Conservation (phyloP, 352 stramenopile genomes). For the Pythium rishiriense region DNA sequence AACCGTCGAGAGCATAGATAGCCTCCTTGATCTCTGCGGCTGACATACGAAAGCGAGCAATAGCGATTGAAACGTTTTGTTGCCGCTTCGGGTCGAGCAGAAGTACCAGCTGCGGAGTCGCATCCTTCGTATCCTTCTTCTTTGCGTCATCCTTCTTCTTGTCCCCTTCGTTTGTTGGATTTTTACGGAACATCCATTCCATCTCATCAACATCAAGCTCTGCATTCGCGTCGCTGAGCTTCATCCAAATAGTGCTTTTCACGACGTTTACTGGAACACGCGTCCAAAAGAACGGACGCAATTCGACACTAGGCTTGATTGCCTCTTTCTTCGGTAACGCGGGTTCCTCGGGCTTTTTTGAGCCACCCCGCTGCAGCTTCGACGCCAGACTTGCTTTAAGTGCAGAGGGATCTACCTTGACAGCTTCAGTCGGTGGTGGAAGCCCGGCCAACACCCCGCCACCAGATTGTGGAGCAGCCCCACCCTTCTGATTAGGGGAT, state of each 20-base stretch:
- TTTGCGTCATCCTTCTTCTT: constrained; percentile 77
- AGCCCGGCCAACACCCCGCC: constrained; percentile 54
- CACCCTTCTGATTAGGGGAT: constrained; percentile 64
- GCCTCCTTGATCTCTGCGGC: constrained; percentile 82
- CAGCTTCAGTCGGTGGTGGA: constrained; percentile 58
- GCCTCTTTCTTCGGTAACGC: constrained; percentile 84
- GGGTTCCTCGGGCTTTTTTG: constrained; percentile 65
- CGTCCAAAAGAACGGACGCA: constrained; percentile 89
- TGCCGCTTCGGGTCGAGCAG: constrained; percentile 96
- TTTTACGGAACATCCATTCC: constrained; percentile 90
- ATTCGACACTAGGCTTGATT: constrained; percentile 85
- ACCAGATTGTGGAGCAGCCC: constrained; percentile 9
- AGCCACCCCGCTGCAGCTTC: constrained; percentile 43
- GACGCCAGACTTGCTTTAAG: constrained; percentile 59
- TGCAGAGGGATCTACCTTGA: constrained; percentile 65
- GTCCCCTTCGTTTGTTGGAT: constrained; percentile 46
- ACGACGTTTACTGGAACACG: constrained; percentile 86
- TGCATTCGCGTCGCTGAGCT: constrained; percentile 70
- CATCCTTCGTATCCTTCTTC: constrained; percentile 64
- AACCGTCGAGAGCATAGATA: constrained; percentile 80
- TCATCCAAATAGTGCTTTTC: constrained; percentile 87
- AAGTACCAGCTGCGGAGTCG: constrained; percentile 65
- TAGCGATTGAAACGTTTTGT: constrained; percentile 98
- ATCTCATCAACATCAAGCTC: constrained; percentile 78
- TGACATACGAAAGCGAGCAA: constrained; percentile 95